Evolutionary conservation across 768 basidiomycete genomes (phyloP).

Genomic region (Psilocybe sp.): DNA sequence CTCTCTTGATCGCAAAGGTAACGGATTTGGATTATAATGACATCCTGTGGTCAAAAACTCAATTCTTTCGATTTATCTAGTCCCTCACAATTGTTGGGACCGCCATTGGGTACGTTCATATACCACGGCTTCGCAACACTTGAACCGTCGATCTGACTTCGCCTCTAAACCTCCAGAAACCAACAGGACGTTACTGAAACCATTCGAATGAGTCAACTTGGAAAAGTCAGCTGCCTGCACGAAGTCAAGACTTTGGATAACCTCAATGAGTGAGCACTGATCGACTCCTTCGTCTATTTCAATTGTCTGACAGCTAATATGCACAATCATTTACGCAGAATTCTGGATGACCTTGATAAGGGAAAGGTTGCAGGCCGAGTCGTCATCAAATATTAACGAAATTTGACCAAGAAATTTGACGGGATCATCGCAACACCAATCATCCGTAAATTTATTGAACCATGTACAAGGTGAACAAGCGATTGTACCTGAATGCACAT

Average conservation of each 20-base stretch:
- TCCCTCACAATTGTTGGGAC: slow-evolving; percentile 37
- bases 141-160: not conserved
- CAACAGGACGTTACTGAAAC: slow-evolving; percentile 82
- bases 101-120: slow-evolving; percentile 30
- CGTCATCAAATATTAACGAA: slow-evolving; percentile 25
- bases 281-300: not conserved
- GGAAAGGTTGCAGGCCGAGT: slow-evolving; percentile 32
- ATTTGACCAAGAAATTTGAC: not conserved
- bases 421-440: too few species aligned
- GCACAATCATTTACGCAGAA: slow-evolving; percentile 13
- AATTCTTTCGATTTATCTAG: slow-evolving; percentile 5
- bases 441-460: too few species aligned
- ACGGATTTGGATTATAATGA: not conserved
- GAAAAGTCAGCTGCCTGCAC: slow-evolving; percentile 63
- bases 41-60: not conserved
- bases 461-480: too few species aligned
- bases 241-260: slow-evolving; percentile 43
- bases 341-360: slow-evolving; percentile 24
- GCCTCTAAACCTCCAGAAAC: slow-evolving; percentile 38
- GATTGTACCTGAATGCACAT: too few species aligned
- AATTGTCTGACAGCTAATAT: not conserved
- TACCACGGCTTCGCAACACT: too few species aligned
- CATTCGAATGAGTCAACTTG: slow-evolving; percentile 63
- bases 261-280: slow-evolving; percentile 43
- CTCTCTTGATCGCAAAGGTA: slow-evolving; percentile 33